A percentile compares a stretch with the other conserved stretches of the same genome.
Evolutionary conservation across 1,284 basidiomycete species (phyloP).

Genomic region (Mycena sp.): DNA sequence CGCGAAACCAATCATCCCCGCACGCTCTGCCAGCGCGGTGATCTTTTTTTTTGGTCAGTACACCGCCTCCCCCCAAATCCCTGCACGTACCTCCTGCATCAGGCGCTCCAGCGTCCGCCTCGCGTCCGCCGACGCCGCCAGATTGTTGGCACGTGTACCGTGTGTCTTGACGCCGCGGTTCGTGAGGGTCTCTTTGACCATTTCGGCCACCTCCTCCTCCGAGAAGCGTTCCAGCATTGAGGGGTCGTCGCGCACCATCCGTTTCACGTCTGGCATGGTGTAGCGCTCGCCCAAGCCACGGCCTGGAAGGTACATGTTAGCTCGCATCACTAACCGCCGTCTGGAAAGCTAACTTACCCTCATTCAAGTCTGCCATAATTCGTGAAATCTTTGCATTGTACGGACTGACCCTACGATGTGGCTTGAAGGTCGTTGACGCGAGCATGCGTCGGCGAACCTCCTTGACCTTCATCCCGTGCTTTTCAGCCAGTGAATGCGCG

Average conservation of each 20-base stretch:
- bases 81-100: not conserved
- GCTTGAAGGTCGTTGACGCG: not conserved
- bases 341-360: not conserved
- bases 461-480: not conserved
- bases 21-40: not conserved
- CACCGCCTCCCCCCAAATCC: not conserved
- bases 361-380: not conserved
- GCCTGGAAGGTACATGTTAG: not conserved
- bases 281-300: not conserved
- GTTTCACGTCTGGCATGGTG: not conserved
- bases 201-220: not conserved
- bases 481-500: not conserved
- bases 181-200: not conserved
- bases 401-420: not conserved
- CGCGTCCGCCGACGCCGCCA: not conserved
- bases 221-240: not conserved
- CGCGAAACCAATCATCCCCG: conserved; percentile 8
- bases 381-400: not conserved
- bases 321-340: not conserved
- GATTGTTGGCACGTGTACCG: not conserved
- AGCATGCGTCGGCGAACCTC: not conserved
- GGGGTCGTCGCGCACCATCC: not conserved
- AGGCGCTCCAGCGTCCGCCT: not conserved
- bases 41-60: not conserved
- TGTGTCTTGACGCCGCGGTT: not conserved